Percentiles rank a stretch among this genome's conserved stretches.
Evolutionary conservation across 192 early-diverging fungal genomes (phyloP).

Genomic region (Linnemannia hyalina): DNA sequence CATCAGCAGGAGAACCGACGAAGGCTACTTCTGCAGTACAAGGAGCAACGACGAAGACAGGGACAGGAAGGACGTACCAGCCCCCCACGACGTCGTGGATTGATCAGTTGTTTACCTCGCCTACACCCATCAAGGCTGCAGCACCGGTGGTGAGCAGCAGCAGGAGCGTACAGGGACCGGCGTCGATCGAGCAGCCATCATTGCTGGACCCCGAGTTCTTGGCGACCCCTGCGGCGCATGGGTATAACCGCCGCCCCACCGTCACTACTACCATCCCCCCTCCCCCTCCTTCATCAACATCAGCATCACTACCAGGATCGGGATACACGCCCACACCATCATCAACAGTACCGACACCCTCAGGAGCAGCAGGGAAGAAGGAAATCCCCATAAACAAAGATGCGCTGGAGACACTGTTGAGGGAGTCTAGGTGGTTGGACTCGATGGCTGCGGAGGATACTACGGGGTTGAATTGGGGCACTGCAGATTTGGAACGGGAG

Average conservation of each 20-base stretch:
- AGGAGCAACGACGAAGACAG: neutral
- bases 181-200: constrained; percentile 6
- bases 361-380: neutral
- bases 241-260: constrained; percentile 15
- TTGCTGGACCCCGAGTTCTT: constrained; percentile 40
- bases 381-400: constrained; percentile 28
- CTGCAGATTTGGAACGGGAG: neutral
- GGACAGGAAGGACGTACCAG: too few relatives aligned
- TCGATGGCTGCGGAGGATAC: constrained; percentile 37
- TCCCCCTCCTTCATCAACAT: neutral
- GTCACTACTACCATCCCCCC: constrained; percentile 10
- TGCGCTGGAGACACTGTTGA: constrained; percentile 23
- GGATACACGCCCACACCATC: constrained; percentile 8
- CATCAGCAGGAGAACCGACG: neutral
- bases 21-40: neutral
- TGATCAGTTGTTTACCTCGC: constrained; percentile 21
- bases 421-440: constrained; percentile 51
- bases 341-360: neutral
- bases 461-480: constrained; percentile 30
- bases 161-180: neutral
- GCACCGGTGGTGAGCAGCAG: neutral
- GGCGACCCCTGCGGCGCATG: constrained; percentile 43
- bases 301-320: neutral
- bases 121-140: neutral
- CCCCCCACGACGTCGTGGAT: constrained; percentile 21